Percentiles rank a stretch among this genome's conserved stretches.
Evolutionary conservation across 2,329 filamentous ascomycete species (phyloP).

Genomic region (Cladophialophora bantiana): DNA sequence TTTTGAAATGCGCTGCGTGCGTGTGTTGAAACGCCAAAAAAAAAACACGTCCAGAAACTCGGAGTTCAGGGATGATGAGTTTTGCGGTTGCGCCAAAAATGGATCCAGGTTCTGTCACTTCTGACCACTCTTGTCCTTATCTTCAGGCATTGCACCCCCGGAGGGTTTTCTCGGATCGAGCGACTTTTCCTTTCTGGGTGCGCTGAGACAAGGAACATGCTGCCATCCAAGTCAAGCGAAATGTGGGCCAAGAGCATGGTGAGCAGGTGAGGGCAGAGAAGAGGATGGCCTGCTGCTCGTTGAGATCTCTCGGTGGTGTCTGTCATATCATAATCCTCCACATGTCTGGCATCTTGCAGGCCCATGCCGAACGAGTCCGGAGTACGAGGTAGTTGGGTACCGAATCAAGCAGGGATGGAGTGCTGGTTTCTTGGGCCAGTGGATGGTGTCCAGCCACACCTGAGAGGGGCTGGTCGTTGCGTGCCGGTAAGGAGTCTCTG

Average conservation of each 20-base stretch:
- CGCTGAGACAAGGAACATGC: conserved; percentile 2
- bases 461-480: not conserved
- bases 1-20: not conserved
- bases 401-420: not conserved
- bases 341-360: not conserved
- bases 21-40: not conserved
- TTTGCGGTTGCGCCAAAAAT: not conserved
- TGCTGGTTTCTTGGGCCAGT: too few species aligned
- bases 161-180: conserved; percentile 3
- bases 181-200: conserved; percentile 10
- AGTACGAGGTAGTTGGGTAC: not conserved
- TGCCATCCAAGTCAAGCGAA: conserved; percentile 4
- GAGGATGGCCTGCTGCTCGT: not conserved
- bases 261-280: not conserved
- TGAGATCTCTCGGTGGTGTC: not conserved
- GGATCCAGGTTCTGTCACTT: not conserved
- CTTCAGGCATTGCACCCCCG: conserved; percentile 5
- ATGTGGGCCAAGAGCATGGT: not conserved
- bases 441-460: not conserved
- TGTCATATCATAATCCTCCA: not conserved
- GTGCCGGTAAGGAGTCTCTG: not conserved
- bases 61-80: not conserved
- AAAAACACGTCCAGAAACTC: not conserved
- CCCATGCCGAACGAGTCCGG: not conserved
- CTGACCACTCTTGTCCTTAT: conserved; percentile 15